Evolutionary conservation across 1,284 basidiomycete genomes (phyloP).

Genomic region (Marasmius oreades): DNA sequence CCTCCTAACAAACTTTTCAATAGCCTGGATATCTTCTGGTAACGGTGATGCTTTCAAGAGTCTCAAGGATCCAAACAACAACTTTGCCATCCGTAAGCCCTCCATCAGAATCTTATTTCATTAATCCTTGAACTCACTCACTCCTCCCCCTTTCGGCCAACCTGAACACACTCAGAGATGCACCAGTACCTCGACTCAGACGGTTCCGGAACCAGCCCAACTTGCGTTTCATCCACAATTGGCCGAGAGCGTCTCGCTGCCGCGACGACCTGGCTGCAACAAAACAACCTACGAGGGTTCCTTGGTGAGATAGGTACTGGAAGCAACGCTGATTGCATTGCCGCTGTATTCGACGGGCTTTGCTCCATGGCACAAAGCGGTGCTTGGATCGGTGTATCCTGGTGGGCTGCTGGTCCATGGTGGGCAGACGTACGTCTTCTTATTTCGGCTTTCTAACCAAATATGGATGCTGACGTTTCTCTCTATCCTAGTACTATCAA

Average conservation of each 20-base stretch:
- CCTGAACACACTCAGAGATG: conserved; percentile 43
- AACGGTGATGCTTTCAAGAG: conserved; percentile 49
- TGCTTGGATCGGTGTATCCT: conserved; percentile 47
- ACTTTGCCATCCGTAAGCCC: conserved; percentile 49
- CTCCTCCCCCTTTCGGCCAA: background rate
- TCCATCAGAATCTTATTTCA: background rate
- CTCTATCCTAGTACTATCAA: conserved; percentile 47
- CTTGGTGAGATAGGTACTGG: conserved; percentile 63
- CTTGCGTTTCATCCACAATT: conserved; percentile 58
- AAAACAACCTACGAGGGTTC: conserved; percentile 59
- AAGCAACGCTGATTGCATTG: conserved; percentile 36
- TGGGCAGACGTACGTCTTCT: conserved; percentile 48
- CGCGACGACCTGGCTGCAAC: conserved; percentile 57
- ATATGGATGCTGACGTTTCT: conserved; percentile 1
- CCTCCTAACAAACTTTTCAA: conserved; percentile 2
- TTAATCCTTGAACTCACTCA: background rate
- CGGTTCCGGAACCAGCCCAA: conserved; percentile 51
- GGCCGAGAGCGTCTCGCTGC: conserved; percentile 51
- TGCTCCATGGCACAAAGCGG: conserved; percentile 57
- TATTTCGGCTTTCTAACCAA: background rate
- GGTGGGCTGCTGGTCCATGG: conserved; percentile 64
- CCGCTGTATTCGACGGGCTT: conserved; percentile 53
- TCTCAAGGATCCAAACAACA: conserved; percentile 59
- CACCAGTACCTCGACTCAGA: conserved; percentile 70
- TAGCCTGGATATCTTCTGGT: conserved; percentile 53